Percentiles rank a stretch among this genome's conserved stretches.
Evolutionary conservation across 2,329 filamentous ascomycete genomes (phyloP).

Genomic region (Fusarium albidum): DNA sequence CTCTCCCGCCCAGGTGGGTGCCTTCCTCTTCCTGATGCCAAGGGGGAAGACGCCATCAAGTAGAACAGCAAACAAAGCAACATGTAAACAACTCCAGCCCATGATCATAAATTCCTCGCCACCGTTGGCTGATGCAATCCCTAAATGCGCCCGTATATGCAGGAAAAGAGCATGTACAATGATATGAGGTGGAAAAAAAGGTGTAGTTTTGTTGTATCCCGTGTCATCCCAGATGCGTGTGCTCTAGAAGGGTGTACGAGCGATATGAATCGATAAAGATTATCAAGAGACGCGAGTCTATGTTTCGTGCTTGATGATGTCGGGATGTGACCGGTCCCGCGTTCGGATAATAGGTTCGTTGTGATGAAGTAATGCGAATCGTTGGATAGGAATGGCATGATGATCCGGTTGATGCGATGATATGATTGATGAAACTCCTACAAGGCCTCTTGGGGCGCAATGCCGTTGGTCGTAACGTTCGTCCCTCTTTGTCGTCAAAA

Average conservation of each 20-base stretch:
- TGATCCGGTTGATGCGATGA: background rate
- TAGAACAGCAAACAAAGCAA: slow-evolving; percentile 17
- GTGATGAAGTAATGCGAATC: background rate
- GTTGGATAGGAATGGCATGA: slow-evolving; percentile 5
- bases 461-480: slow-evolving; percentile 1
- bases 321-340: slow-evolving; percentile 21
- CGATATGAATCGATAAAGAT: background rate
- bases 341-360: background rate
- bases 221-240: background rate
- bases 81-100: slow-evolving; percentile 34
- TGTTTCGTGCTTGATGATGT: background rate
- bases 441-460: background rate
- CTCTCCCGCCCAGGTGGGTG: background rate
- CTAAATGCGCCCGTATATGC: slow-evolving; percentile 39
- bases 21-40: slow-evolving; percentile 4
- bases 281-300: background rate
- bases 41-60: slow-evolving; percentile 13
- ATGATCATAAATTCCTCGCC: slow-evolving; percentile 35
- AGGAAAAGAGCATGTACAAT: slow-evolving; percentile 30
- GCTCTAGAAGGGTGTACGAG: slow-evolving; percentile 15
- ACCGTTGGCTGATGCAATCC: slow-evolving; percentile 35
- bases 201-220: slow-evolving; percentile 6
- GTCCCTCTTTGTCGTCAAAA: slow-evolving; percentile 2
- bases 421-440: too few relatives aligned
- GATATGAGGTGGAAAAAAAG: slow-evolving; percentile 27